Evolutionary conservation across 176 grass and related monocot genomes (phyloP).

Genomic region (Coix lacrymajobi): DNA sequence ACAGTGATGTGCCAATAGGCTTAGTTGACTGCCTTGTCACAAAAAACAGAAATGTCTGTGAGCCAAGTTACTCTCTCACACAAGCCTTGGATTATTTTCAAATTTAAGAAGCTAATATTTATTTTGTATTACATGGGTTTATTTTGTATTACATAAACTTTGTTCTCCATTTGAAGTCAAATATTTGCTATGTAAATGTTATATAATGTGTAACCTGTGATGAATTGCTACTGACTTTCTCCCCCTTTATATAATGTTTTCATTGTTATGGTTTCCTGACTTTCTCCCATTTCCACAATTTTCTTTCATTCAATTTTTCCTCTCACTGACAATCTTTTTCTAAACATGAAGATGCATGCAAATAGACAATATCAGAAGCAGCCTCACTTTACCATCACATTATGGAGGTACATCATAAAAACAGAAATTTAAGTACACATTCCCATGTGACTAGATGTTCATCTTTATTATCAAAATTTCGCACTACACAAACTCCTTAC

Average conservation of each 20-base stretch:
- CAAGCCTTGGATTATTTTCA: not conserved
- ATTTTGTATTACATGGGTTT: not conserved
- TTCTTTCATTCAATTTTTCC: not conserved
- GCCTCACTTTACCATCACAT: not conserved
- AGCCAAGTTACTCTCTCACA: not conserved
- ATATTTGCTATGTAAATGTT: slow-evolving; percentile 1
- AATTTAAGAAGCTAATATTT: not conserved
- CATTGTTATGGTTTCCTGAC: not conserved
- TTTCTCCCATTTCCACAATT: not conserved
- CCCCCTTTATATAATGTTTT: not conserved
- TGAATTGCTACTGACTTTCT: too few relatives aligned
- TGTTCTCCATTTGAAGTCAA: not conserved
- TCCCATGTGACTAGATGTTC: not conserved
- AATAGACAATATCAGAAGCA: not conserved
- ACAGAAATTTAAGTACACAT: not conserved
- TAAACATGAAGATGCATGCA: not conserved
- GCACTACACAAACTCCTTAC: not conserved
- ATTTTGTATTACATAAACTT: not conserved
- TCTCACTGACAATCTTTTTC: not conserved
- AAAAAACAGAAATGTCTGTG: not conserved
- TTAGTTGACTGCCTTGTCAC: not conserved
- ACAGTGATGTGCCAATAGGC: not conserved
- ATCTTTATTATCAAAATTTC: not conserved
- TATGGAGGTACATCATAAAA: not conserved
- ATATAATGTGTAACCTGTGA: not conserved